Evolutionary conservation across 306 rosid genomes (phyloP), one percentile per base, ranked within the genome.

Genomic region (Spatholobus suberectus): DNA sequence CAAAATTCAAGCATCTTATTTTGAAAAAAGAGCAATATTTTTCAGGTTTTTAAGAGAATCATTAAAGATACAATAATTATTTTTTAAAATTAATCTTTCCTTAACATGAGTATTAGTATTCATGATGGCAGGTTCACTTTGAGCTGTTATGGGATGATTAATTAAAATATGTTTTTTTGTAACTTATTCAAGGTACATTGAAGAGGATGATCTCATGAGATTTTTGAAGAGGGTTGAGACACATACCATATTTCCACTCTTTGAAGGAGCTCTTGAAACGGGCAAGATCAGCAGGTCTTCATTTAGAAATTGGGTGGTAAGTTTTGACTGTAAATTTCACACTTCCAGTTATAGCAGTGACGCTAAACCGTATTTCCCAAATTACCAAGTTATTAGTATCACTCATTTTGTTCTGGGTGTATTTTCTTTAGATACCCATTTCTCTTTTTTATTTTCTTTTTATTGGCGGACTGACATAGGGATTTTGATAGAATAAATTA

Each of bases 251-350:
- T 86, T 89, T 26, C 91, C 91, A 40, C 87, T 86, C 65, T 75
- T 89, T 61, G 91, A 89, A 79, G 91, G 91, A 0, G 86, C 91
- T 51, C 87, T 89, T 58, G 91, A 89, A 84, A 89, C 91, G 6
- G 91, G 90, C 5, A 87, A 82, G 73, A 89, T 86, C 59, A 75
- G 79, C 70, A 84, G 72, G 38, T 86, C 91, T 47, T 89, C 91
- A 6, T 86, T 89, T 35, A 84, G 88, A 79, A 86, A 89, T 65
- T 89, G 91, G 91, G 86, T 86, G 89, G 88, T 89, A 84, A 81
- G 89, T 85, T 49, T 70, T 68, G 5, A 68, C 6, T 5, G 0
- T 20, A 54, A 73, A 68, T 2, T 82, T 17, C 18, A 26, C n/a
- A 29, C 26, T 51, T 55, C 35, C 26, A 1, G 3, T 3, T 29